These are phyloP conservation scores for Torulaspora microellipsoides DNA, from an alignment of 805 yeast genomes.

Conservation along the genomic window DNA sequence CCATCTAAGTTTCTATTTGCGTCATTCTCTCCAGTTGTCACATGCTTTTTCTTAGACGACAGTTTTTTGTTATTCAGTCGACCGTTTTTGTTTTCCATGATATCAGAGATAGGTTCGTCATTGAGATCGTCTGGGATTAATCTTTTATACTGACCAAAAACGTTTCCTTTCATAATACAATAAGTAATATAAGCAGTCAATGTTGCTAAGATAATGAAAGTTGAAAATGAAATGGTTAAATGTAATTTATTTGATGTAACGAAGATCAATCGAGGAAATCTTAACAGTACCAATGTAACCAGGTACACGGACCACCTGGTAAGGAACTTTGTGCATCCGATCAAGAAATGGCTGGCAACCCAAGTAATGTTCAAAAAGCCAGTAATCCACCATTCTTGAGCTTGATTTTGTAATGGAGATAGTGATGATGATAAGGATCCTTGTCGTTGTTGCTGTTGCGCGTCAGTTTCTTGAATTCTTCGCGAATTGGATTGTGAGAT, in stretches of 20 bases:
- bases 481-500: not conserved
- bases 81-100: not conserved
- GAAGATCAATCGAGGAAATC: conserved; percentile 18
- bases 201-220: conserved; percentile 11
- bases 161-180: conserved; percentile 20
- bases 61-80: not conserved
- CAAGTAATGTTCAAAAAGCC: conserved; percentile 12
- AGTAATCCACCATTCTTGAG: conserved; percentile 12
- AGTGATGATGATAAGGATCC: no score
- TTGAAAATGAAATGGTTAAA: conserved; percentile 20
- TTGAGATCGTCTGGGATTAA: conserved; percentile 18
- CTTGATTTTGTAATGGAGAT: conserved; percentile 2
- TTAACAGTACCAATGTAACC: conserved; percentile 12
- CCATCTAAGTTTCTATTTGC: not conserved
- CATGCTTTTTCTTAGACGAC: not conserved
- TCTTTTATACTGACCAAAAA: conserved; percentile 27
- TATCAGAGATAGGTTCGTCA: conserved; percentile 3
- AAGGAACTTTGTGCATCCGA: conserved; percentile 10
- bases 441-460: conserved; percentile 4
- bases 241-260: conserved; percentile 14
- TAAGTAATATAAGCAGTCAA: conserved; percentile 17
- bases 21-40: conserved; percentile 1
- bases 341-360: conserved; percentile 12
- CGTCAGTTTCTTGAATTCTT: conserved; percentile 2
- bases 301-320: conserved; percentile 11